Conservation (phyloP, 1,139 yeast species). For the Pichia norvegensis region DNA sequence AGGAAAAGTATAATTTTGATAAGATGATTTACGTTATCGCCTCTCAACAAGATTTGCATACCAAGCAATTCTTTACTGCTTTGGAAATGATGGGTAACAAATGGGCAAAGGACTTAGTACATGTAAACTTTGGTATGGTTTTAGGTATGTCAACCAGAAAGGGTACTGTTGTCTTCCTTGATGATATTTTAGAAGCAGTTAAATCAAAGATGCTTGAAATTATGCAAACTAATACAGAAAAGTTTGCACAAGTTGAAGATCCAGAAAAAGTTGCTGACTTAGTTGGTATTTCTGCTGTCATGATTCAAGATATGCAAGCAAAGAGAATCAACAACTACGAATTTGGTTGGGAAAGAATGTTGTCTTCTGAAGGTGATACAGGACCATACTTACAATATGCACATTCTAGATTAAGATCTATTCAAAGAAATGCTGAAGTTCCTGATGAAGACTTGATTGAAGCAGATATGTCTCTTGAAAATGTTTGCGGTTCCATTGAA, state of each 20-base stretch:
- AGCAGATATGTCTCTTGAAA: conserved; percentile 67
- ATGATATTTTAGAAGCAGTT: conserved; percentile 88
- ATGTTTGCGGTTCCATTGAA: conserved; percentile 27
- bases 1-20: conserved; percentile 77
- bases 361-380: conserved; percentile 97
- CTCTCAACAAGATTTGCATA: conserved; percentile 89
- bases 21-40: conserved; percentile 96
- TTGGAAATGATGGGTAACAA: conserved; percentile 85
- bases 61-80: conserved; percentile 91
- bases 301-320: conserved; percentile 99
- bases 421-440: conserved; percentile 71
- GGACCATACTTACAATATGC: conserved; percentile 99
- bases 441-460: conserved; percentile 36
- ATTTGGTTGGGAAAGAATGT: conserved; percentile 98
- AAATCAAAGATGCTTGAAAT: conserved; percentile 95
- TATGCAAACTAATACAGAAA: conserved; percentile 86
- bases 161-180: conserved; percentile 97
- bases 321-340: conserved; percentile 94
- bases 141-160: conserved; percentile 98
- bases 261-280: conserved; percentile 95
- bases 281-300: conserved; percentile 94
- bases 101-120: conserved; percentile 73
- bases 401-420: conserved; percentile 92
- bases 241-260: conserved; percentile 87
- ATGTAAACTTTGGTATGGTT: conserved; percentile 95